Evolutionary conservation across 805 yeast species (phyloP), one percentile per base, ranked within the genome.

Genomic region (Ogataea haglerorum): DNA sequence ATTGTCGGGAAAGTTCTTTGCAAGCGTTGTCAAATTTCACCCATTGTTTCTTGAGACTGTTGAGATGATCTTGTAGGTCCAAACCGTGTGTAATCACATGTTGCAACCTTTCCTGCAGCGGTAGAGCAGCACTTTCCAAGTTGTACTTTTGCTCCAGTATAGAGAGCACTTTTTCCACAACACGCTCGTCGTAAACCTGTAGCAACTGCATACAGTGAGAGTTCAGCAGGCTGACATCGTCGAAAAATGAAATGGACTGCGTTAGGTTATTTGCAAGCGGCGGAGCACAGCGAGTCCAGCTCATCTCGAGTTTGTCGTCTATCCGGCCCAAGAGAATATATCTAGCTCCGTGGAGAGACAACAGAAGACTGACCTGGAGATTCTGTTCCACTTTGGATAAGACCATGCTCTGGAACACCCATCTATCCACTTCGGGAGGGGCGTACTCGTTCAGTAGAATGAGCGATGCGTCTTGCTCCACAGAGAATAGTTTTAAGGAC

Each of bases 1-100:
- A 68, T 34, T 72, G 70, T 43, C 75, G 82, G 43, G 73, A 74
- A 38, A 85, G 68, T 53, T 89, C 96, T 41, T 74, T 76, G 56
- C 95, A 82, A 18, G 89, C 67, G 2, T 85, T 71, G 43, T 80
- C 82, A 42, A 90, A 73, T 45, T 82, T 78, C 24, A 74, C 67
- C 85, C 95, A 81, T 51, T 80, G 80, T 22, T 70, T 70, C 34
- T 64, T 60, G n/a, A 70, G 46, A 28, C 66, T 65, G 5, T 61
- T 43, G 17, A 65, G 54, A 46, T 67, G 67, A 2, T 64, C 60
- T 25, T 63, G 57, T 30, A 61, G 63, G 22, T 61, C 62, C 24
- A 50, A 35, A 14, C 47, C 38, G 32, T 45, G 34, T 4, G 43
- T 26, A 5, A 72, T 54, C 1, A 61, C 48, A 33, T 42, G 49